Percentiles rank a stretch among this genome's conserved stretches.
phyloP scores from a whole-genome alignment of 345 rosid genomes.

The Aquilaria yunnanensis region DNA sequence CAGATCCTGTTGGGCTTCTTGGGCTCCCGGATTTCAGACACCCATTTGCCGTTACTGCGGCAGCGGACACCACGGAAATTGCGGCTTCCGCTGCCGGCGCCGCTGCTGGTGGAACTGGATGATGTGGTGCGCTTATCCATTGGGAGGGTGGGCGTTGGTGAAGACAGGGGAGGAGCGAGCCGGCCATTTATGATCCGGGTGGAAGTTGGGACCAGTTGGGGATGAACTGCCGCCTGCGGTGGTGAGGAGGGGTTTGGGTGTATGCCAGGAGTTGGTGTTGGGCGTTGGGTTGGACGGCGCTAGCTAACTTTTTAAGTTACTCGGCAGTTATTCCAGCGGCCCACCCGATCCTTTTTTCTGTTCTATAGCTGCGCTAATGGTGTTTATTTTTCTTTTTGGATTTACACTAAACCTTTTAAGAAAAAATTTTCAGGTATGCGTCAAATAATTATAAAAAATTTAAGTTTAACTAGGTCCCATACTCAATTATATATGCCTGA shows the following conservation, averaged over 20 bases:
- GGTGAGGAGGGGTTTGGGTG: conserved; percentile 25
- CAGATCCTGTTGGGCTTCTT: conserved; percentile 78
- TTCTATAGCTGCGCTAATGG: no score
- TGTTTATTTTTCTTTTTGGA: no score
- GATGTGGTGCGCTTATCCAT: background rate
- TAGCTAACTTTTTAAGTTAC: background rate
- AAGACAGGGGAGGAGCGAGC: conserved; percentile 19
- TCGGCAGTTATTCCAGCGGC: no score
- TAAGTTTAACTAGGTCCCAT: no score
- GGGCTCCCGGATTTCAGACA: conserved; percentile 85
- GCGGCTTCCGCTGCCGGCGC: conserved; percentile 1
- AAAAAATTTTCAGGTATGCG: no score
- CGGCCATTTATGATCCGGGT: conserved; percentile 3
- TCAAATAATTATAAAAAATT: no score
- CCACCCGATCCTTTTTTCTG: no score
- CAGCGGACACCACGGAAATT: conserved; percentile 64
- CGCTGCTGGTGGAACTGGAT: no score
- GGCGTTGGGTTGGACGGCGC: background rate
- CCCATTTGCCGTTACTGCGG: conserved; percentile 81
- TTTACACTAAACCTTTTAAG: no score
- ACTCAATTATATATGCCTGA: no score
- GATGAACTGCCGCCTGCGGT: conserved; percentile 16
- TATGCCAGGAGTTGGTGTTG: conserved; percentile 14
- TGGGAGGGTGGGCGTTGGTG: conserved; percentile 9
- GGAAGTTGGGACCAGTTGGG: conserved; percentile 49